Base-by-base conservation (phyloP, 129 eudicot genomes). In the Escallonia rubra region DNA sequence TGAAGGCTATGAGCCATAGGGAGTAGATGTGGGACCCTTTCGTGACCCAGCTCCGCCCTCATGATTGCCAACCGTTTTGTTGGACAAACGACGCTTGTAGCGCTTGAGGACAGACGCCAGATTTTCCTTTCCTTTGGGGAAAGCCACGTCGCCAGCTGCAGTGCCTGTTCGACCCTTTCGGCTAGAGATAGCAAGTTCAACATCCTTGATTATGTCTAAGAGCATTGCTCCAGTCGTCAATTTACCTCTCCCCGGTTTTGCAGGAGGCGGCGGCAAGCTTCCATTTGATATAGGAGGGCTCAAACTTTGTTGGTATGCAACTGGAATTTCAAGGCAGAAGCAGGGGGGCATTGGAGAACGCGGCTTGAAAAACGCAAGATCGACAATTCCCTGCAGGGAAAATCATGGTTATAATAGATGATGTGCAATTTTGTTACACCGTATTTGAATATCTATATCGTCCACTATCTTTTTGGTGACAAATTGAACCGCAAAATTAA, bases 141-240 rank as follows among this genome's bases (percentile, higher is more conserved):
- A 93, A 4, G 95, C 99, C 57, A 93, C 93, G 38, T 93, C 96
- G n/a, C 96, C 96, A 4, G 98, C 98, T 61, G 99, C 98, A 52
- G 98, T 93, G 10, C 98, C 98, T 0, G 92, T 75, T 57, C 99
- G 82, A 43, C 96, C 99, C 78, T 93, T 93, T n/a, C 96, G 75
- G 64, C 90, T 76, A 6, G 95, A 84, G 12, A 93, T 86, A 13
- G 96, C 95, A 40, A 75, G 84, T 74, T 93, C 99, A 38, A 93
- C 95, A 66, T 93, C 96, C 76, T 93, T 93, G 44, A 86, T 85
- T 6, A 86, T 78, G 53, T 89, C 99, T 64, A 93, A 49, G 41
- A 93, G 74, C 77, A 74, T 82, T 15, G 92, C 79, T 3, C 90
- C 83, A 7, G 86, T 93, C 3, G 93, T 93, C 75, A 80, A 75